Conservation (phyloP, 495 filamentous ascomycete species). For the Cudoniella acicularis region DNA sequence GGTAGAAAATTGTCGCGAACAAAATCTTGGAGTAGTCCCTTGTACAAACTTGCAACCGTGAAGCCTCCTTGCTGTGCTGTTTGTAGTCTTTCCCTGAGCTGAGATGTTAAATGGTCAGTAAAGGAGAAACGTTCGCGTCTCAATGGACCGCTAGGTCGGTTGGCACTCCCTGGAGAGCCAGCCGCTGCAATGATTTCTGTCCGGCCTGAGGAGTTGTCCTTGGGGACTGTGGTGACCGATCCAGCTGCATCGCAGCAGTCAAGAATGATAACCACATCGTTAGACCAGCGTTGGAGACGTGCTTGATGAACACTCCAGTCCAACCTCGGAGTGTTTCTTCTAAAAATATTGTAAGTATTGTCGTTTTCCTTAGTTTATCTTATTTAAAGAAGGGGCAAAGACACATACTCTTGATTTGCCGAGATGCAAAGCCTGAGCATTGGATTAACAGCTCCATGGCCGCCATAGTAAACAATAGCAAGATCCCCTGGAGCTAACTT, state of each 20-base stretch:
- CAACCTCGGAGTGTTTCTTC: neutral
- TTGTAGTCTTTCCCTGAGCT: neutral
- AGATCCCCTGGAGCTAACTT: neutral
- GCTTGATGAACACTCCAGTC: neutral
- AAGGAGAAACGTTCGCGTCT: neutral
- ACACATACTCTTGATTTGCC: neutral
- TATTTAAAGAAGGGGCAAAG: neutral
- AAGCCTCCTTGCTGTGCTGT: neutral
- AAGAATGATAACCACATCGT: neutral
- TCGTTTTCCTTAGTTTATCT: too few relatives aligned
- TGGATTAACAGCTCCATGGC: neutral
- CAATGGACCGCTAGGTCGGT: neutral
- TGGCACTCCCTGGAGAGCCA: neutral
- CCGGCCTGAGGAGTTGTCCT: neutral
- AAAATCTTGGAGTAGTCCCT: neutral
- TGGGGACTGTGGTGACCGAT: neutral
- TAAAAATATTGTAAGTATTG: neutral
- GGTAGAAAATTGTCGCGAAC: neutral
- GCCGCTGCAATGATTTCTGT: neutral
- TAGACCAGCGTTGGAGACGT: neutral
- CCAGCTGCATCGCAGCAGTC: neutral
- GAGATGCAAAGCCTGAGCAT: neutral
- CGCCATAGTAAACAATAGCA: neutral
- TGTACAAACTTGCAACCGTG: neutral
- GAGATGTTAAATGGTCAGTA: neutral